Conservation (phyloP, 164 flowering plant species). For the Stephania japonica region DNA sequence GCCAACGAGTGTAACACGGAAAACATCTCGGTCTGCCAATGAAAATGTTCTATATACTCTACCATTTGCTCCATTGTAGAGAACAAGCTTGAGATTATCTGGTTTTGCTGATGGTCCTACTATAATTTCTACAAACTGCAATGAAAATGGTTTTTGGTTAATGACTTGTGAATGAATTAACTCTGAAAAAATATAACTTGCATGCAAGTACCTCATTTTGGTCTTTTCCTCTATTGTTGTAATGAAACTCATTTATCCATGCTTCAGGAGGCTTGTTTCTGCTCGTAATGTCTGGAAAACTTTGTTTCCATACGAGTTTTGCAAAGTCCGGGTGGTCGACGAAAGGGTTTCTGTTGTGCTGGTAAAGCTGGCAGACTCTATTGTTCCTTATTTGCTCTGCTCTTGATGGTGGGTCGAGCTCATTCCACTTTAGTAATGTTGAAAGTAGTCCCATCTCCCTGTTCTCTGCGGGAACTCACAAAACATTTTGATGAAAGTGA, state of each 20-base stretch:
- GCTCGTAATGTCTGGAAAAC: conserved; percentile 3
- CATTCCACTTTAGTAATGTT: conserved; percentile 41
- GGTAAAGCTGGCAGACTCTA: conserved; percentile 41
- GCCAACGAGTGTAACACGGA: conserved; percentile 10
- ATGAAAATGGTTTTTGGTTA: background rate
- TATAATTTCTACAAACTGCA: conserved; percentile 27
- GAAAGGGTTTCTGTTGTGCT: conserved; percentile 55
- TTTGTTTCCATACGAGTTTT: conserved; percentile 36
- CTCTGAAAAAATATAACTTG: background rate
- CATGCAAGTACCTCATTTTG: conserved; percentile 18
- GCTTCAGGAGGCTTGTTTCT: conserved; percentile 11
- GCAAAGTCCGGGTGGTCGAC: conserved; percentile 55
- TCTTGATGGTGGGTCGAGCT: conserved; percentile 49
- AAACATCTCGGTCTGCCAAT: conserved; percentile 11
- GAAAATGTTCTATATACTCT: conserved; percentile 17
- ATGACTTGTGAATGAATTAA: no score
- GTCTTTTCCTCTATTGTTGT: conserved; percentile 25
- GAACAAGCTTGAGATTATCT: conserved; percentile 13
- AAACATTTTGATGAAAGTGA: background rate
- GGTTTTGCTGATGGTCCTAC: conserved; percentile 15
- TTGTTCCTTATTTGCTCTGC: conserved; percentile 44
- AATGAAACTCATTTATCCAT: conserved; percentile 26
- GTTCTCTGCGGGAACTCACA: conserved; percentile 20
- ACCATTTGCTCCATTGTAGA: conserved; percentile 23
- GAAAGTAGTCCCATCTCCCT: conserved; percentile 51